Conservation (phyloP, 805 yeast species). For the Naumovozyma baii region DNA sequence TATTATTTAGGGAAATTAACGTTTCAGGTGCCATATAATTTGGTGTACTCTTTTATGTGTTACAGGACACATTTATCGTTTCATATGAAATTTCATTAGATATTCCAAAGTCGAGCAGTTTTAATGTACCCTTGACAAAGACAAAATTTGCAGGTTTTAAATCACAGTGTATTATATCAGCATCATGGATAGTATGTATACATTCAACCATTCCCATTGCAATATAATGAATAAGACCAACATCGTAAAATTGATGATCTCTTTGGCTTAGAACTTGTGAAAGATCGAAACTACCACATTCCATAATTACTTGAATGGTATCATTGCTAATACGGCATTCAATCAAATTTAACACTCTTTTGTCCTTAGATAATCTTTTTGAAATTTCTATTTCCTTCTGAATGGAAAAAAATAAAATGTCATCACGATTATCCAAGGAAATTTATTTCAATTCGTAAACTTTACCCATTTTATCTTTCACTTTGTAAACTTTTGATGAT, state of each 20-base stretch:
- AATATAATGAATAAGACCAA: not conserved
- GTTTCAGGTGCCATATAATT: not conserved
- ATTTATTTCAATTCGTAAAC: not conserved
- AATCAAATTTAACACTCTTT: not conserved
- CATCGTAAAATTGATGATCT: not conserved
- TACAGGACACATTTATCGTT: not conserved
- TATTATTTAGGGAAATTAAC: not conserved
- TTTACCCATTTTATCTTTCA: not conserved
- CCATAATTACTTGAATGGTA: not conserved
- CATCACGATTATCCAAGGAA: not conserved
- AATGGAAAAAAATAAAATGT: too few species aligned
- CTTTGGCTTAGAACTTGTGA: not conserved
- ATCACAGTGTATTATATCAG: slow-evolving; percentile 72
- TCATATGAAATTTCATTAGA: slow-evolving; percentile 33
- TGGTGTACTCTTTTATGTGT: not conserved
- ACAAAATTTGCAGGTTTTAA: slow-evolving; percentile 91
- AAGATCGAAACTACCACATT: not conserved
- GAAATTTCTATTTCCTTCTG: not conserved
- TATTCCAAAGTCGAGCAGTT: slow-evolving; percentile 94
- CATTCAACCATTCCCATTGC: not conserved
- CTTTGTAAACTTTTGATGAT: not conserved
- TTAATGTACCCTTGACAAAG: slow-evolving; percentile 85
- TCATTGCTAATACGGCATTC: not conserved
- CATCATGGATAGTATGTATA: slow-evolving; percentile 56
- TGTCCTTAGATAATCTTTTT: not conserved